Conservation (phyloP, 1,284 basidiomycete species). For the Albatrellus sp. region DNA sequence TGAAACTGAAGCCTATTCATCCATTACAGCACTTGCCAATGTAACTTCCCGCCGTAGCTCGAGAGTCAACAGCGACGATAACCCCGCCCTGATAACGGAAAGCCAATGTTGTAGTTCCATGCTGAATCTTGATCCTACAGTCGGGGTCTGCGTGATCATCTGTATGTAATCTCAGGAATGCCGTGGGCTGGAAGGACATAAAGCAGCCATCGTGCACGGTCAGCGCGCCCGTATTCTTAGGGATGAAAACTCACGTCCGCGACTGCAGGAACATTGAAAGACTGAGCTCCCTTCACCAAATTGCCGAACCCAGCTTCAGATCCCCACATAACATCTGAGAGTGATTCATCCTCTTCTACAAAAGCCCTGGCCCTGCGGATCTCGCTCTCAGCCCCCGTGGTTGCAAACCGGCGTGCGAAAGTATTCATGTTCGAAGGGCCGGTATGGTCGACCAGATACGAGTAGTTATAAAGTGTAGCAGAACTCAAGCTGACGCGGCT, state of each 20-base stretch:
- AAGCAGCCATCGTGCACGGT: slow-evolving; percentile 5
- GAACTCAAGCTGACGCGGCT: slow-evolving; percentile 52
- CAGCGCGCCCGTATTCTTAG: background rate
- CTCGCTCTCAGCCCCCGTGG: slow-evolving; percentile 34
- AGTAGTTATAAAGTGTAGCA: slow-evolving; percentile 7
- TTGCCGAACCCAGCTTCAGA: slow-evolving; percentile 72
- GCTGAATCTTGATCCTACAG: slow-evolving; percentile 96
- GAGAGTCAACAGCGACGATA: slow-evolving; percentile 94
- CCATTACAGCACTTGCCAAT: slow-evolving; percentile 50
- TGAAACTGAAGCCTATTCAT: background rate
- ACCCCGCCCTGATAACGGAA: slow-evolving; percentile 97
- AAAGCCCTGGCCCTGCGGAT: slow-evolving; percentile 37
- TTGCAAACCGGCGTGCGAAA: slow-evolving; percentile 56
- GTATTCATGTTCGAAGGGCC: slow-evolving; percentile 53
- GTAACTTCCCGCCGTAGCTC: slow-evolving; percentile 95
- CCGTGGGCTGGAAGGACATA: slow-evolving; percentile 54
- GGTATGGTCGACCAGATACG: slow-evolving; percentile 13
- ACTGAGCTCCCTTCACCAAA: slow-evolving; percentile 48
- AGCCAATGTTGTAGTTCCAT: slow-evolving; percentile 97
- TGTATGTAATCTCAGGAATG: slow-evolving; percentile 83
- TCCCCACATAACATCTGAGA: slow-evolving; percentile 64
- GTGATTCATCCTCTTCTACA: slow-evolving; percentile 55
- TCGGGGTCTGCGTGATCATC: slow-evolving; percentile 88
- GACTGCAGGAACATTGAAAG: slow-evolving; percentile 59
- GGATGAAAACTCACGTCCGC: slow-evolving; percentile 48